phyloP scores from a whole-genome alignment of 805 yeast genomes.

The Monosporozyma siamensis region DNA sequence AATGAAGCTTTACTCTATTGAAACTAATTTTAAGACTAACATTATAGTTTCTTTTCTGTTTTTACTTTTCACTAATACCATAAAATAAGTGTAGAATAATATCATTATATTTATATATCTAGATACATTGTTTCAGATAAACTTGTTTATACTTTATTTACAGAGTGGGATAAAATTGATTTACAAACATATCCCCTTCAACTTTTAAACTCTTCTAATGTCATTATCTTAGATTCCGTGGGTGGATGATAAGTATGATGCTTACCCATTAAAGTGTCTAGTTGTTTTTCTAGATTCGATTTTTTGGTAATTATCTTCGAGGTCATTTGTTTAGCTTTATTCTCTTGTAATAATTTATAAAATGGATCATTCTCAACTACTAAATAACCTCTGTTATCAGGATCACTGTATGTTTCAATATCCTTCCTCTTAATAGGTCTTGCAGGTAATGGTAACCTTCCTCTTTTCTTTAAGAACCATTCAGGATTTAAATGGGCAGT shows the following conservation, averaged over 20 bases:
- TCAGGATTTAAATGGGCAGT: conserved; percentile 72
- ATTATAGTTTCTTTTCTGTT: too few species aligned
- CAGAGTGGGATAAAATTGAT: too few species aligned
- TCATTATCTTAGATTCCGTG: conserved; percentile 5
- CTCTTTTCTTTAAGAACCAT: conserved; percentile 56
- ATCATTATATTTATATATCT: background rate
- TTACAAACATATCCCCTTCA: too few species aligned
- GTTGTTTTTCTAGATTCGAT: conserved; percentile 26
- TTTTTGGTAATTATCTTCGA: conserved; percentile 18
- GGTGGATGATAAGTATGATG: background rate
- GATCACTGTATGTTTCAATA: conserved; percentile 65
- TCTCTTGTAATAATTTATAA: conserved; percentile 16
- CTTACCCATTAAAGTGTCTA: conserved; percentile 17
- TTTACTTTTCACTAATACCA: too few species aligned
- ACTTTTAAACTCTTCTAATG: conserved; percentile 5
- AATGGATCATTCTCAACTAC: conserved; percentile 32
- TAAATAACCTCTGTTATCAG: conserved; percentile 69
- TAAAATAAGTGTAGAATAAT: background rate
- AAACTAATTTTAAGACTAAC: too few species aligned
- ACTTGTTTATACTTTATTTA: background rate
- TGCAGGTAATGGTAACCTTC: conserved; percentile 74
- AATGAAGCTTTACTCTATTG: too few species aligned
- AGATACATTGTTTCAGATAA: background rate
- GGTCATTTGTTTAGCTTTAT: conserved; percentile 11
- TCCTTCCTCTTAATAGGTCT: conserved; percentile 79